A percentile compares a stretch with the other conserved stretches of the same genome.
These are phyloP conservation scores for Anthoceros angustus DNA, from an alignment of 225 moss, liverwort and hornwort species.

Conservation along the genomic window DNA sequence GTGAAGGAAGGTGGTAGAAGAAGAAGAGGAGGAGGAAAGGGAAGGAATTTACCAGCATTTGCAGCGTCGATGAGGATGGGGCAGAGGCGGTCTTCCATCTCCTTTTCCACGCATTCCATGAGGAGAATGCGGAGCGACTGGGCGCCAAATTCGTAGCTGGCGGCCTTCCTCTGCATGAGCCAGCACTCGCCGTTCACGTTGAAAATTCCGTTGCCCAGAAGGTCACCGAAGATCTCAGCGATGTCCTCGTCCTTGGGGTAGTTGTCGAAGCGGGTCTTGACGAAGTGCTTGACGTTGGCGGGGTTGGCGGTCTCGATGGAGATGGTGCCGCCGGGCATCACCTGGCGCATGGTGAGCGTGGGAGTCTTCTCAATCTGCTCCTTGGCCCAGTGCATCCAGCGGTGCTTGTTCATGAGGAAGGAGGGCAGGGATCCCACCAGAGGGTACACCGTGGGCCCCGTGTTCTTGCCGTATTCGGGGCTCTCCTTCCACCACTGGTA, in stretches of 20 bases:
- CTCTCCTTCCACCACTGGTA: conserved; percentile 12
- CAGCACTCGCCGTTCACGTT: conserved; percentile 26
- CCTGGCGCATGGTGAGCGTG: conserved; percentile 12
- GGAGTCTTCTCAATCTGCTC: conserved; percentile 6
- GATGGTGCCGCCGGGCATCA: conserved; percentile 6
- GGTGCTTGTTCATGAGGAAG: conserved; percentile 8
- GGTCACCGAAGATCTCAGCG: conserved; percentile 5
- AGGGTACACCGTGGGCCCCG: conserved; percentile 10
- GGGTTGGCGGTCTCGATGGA: conserved; percentile 19
- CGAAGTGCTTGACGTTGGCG: conserved; percentile 24
- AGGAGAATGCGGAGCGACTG: conserved; percentile 16
- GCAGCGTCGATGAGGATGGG: conserved; percentile 14
- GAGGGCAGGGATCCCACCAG: conserved; percentile 4
- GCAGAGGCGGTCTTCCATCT: conserved; percentile 11
- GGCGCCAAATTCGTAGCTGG: conserved; percentile 25
- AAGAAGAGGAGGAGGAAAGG: neutral
- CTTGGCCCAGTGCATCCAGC: conserved; percentile 9
- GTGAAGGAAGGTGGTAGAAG: conserved; percentile 7
- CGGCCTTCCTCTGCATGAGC: conserved; percentile 29
- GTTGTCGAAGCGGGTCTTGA: conserved; percentile 28
- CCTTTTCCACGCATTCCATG: conserved; percentile 12
- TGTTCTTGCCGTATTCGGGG: conserved; percentile 16
- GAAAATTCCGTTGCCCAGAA: conserved; percentile 36
- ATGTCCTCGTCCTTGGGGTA: conserved; percentile 15
- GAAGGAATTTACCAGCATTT: neutral